Percentiles rank a stretch among this genome's conserved stretches.
phyloP scores from a whole-genome alignment of 2,329 filamentous ascomycete species.

The Fusarium xylarioides region DNA sequence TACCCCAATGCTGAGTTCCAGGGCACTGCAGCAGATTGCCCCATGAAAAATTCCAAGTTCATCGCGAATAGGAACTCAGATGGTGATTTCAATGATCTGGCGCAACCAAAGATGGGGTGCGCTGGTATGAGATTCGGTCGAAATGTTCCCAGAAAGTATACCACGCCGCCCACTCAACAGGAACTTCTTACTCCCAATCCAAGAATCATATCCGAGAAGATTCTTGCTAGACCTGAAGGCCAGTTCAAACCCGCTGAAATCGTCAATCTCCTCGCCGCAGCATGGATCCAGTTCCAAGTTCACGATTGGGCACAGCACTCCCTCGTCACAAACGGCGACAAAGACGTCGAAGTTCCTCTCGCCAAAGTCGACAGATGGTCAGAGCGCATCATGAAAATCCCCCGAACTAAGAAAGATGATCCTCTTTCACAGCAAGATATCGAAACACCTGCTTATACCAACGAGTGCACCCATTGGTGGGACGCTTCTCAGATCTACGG shows the following conservation, averaged over 20 bases:
- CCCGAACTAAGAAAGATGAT: neutral
- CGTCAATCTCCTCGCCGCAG: conserved; percentile 22
- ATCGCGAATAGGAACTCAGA: conserved; percentile 1
- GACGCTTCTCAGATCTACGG: conserved; percentile 27
- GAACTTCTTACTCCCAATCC: conserved; percentile 10
- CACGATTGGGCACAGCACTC: conserved; percentile 23
- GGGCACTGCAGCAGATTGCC: neutral
- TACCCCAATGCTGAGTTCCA: conserved; percentile 6
- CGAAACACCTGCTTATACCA: conserved; percentile 11
- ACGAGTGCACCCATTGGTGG: conserved; percentile 27
- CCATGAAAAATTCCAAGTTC: conserved; percentile 24
- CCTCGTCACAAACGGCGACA: neutral
- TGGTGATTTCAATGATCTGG: conserved; percentile 13
- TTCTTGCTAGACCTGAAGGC: conserved; percentile 13
- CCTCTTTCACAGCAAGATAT: neutral
- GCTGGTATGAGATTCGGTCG: conserved; percentile 24
- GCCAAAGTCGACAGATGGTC: conserved; percentile 2
- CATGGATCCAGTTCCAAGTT: conserved; percentile 26
- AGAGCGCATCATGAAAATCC: conserved; percentile 2
- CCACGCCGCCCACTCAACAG: neutral
- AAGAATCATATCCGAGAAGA: conserved; percentile 7
- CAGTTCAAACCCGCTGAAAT: conserved; percentile 25
- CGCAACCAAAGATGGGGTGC: conserved; percentile 16
- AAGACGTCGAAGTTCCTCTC: conserved; percentile 6
- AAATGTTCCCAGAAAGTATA: conserved; percentile 8